phyloP scores from a whole-genome alignment of 352 stramenopile genomes.

The Globisporangium sylvaticum region DNA sequence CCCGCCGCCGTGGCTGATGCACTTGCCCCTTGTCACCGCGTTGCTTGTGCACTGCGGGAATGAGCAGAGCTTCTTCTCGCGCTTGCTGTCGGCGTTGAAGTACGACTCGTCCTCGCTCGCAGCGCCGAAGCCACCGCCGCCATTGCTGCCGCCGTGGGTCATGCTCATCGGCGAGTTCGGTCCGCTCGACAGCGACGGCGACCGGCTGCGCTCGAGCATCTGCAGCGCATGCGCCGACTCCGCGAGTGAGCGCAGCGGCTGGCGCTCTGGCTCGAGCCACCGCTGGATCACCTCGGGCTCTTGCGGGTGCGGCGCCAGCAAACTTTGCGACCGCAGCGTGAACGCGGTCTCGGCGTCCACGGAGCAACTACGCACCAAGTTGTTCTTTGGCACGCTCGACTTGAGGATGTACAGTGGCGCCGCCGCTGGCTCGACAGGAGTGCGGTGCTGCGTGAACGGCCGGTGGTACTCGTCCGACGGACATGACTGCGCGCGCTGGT shows the following conservation, averaged over 20 bases:
- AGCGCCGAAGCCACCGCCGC: not conserved
- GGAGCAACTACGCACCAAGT: constrained; percentile 59
- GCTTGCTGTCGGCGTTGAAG: constrained; percentile 18
- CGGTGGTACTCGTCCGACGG: constrained; percentile 45
- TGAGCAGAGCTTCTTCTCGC: constrained; percentile 76
- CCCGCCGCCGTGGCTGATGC: constrained; percentile 77
- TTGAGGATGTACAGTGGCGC: constrained; percentile 19
- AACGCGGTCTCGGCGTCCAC: constrained; percentile 38
- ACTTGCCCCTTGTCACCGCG: constrained; percentile 75
- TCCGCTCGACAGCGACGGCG: constrained; percentile 16
- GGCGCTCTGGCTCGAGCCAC: constrained; percentile 16
- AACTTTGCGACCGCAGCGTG: constrained; percentile 20
- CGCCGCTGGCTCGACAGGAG: constrained; percentile 9
- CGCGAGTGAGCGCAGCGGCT: constrained; percentile 45
- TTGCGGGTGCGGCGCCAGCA: constrained; percentile 13
- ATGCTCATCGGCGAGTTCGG: constrained; percentile 16
- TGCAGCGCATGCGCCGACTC: constrained; percentile 61
- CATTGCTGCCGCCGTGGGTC: not conserved
- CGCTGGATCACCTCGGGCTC: constrained; percentile 13
- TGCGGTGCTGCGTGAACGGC: not conserved
- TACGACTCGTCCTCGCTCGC: constrained; percentile 15
- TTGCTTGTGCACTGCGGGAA: constrained; percentile 74
- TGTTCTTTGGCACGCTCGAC: constrained; percentile 28
- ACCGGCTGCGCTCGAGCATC: constrained; percentile 35
- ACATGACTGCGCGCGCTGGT: constrained; percentile 66